Base-by-base conservation (phyloP, 1,139 yeast species). In the Suhomyces yuchorum region DNA sequence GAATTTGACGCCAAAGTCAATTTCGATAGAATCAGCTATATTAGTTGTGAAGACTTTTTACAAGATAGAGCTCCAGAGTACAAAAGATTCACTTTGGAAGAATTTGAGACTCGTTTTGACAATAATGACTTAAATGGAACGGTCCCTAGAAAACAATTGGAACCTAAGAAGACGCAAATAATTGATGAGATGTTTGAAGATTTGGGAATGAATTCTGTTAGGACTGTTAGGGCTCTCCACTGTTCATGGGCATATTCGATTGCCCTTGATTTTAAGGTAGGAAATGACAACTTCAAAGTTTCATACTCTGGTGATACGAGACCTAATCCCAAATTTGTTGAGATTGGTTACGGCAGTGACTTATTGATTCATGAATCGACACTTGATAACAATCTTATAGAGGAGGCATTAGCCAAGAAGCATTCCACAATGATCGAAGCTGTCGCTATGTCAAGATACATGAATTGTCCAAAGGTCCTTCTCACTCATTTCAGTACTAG, bases 251-350 rank as follows among this genome's bases (percentile, higher is more conserved):
- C 98, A 0, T 93, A 92, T 62, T 85, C 92, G 7, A 84, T 82
- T 19, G 68, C 85, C 1, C 70, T 92, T 12, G 67, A 75, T 0
- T 84, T 86, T 53, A 62, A 64, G 18, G 33, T 52, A 11, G 49
- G 52, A 0, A 20, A 37, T 3, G 63, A 61, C 23, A 55, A 65
- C 0, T 89, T 91, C 70, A 85, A 81, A 56, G 74, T 92, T 1
- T 85, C 97, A 0, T 95, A 89, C 63, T 90, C 97, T 1, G 99
- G 99, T 8, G 99, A 93, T 61, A 90, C 98, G 0, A 80, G 98
- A 58, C 99, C 99, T 1, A 85, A 84, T 54, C 62, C 73, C 4
- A 68, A 64, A 42, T 75, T 75, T 55, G 87, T 86, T 53, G 75
- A 72, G 5, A 79, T 87, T 44, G 98, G 97, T 0, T 53, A 63